A percentile compares a stretch with the other conserved stretches of the same genome.
phyloP scores from a whole-genome alignment of 2,329 filamentous ascomycete genomes.

The Scedosporium aurantiacum region DNA sequence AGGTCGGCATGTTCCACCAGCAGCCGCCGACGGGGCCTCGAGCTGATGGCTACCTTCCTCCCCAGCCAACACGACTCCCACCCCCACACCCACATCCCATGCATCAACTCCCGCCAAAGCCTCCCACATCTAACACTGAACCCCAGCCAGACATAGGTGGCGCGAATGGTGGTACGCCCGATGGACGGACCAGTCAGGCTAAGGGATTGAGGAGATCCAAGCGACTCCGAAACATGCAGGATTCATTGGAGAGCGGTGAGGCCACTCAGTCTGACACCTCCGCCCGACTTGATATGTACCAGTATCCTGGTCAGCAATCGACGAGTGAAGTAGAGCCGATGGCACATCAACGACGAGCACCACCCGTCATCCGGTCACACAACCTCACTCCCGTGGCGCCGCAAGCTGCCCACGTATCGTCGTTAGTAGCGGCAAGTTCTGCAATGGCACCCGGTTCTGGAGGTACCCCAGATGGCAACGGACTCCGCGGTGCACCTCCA shows the following conservation, averaged over 20 bases:
- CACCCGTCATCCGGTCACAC: slow-evolving; percentile 60
- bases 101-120: neutral
- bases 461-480: slow-evolving; percentile 8
- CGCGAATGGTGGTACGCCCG: neutral
- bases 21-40: neutral
- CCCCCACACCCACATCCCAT: neutral
- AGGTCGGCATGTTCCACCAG: neutral
- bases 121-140: neutral
- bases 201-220: neutral
- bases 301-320: neutral
- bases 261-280: slow-evolving; percentile 31
- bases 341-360: slow-evolving; percentile 24
- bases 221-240: neutral
- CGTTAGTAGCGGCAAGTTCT: slow-evolving; percentile 31
- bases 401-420: slow-evolving; percentile 60
- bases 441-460: slow-evolving; percentile 10
- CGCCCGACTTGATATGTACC: slow-evolving; percentile 16
- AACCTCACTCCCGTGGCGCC: slow-evolving; percentile 64
- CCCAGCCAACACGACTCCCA: neutral
- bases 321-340: neutral
- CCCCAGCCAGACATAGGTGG: neutral
- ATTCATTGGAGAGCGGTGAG: slow-evolving; percentile 16
- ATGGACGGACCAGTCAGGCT: neutral
- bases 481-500: slow-evolving; percentile 26
- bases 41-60: neutral